phyloP scores from a whole-genome alignment of 2,329 filamentous ascomycete genomes.

The Tolypocladium paradoxum region DNA sequence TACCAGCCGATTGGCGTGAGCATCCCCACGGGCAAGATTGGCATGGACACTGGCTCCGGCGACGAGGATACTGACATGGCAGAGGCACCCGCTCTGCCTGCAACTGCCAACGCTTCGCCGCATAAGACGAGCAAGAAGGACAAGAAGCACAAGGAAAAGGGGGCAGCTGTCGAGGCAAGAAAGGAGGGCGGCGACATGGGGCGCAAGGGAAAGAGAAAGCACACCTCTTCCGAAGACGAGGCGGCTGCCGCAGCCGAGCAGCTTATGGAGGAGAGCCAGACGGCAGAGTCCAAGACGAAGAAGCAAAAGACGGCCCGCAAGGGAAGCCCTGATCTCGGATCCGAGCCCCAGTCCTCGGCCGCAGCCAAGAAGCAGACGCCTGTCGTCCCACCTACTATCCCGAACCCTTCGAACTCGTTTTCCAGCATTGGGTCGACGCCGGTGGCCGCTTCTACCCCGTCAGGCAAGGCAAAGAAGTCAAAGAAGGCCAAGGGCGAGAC shows the following conservation, averaged over 20 bases:
- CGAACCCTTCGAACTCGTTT: slow-evolving; percentile 10
- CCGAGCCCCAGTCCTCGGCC: slow-evolving; percentile 13
- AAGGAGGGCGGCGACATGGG: slow-evolving; percentile 7
- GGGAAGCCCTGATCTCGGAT: slow-evolving; percentile 24
- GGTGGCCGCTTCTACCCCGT: slow-evolving; percentile 11
- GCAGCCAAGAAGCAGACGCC: slow-evolving; percentile 20
- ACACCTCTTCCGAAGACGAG: slow-evolving; percentile 25
- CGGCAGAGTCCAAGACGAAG: slow-evolving; percentile 29
- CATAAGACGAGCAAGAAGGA: slow-evolving; percentile 20
- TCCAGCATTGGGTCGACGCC: slow-evolving; percentile 4
- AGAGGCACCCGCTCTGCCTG: slow-evolving; percentile 20
- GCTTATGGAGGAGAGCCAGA: slow-evolving; percentile 20
- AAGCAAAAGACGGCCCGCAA: slow-evolving; percentile 22
- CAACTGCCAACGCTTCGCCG: slow-evolving; percentile 7
- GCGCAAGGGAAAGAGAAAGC: slow-evolving; percentile 27
- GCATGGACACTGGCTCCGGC: slow-evolving; percentile 21
- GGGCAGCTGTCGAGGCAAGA: neutral
- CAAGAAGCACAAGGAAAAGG: slow-evolving; percentile 10
- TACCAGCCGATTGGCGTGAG: slow-evolving; percentile 54
- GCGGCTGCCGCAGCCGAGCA: slow-evolving; percentile 23
- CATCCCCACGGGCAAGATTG: slow-evolving; percentile 24
- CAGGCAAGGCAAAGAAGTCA: slow-evolving; percentile 13
- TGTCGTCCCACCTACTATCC: slow-evolving; percentile 20
- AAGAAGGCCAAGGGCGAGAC: slow-evolving; percentile 18
- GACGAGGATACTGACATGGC: slow-evolving; percentile 36